Evolutionary conservation across 352 stramenopile species (phyloP).

Genomic region (Plasmopara halstedii): DNA sequence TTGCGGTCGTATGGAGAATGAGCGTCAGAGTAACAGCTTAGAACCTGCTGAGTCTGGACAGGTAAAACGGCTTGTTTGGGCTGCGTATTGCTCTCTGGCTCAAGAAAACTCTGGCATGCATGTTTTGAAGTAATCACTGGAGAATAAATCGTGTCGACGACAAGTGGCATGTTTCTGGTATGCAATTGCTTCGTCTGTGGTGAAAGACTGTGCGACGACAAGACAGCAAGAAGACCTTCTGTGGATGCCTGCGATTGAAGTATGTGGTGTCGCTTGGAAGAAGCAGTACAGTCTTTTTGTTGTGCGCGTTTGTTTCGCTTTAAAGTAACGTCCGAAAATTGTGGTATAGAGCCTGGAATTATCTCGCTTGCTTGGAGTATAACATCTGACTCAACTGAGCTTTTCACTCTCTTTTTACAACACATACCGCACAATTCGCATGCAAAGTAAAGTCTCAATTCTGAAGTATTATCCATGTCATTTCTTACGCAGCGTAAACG

Average conservation of each 20-base stretch:
- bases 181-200: neutral
- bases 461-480: no score
- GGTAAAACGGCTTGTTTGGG: neutral
- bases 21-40: neutral
- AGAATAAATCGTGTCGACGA: slow-evolving; percentile 24
- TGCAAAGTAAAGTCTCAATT: no score
- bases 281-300: slow-evolving; percentile 16
- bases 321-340: neutral
- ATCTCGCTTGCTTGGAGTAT: neutral
- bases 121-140: slow-evolving; percentile 16
- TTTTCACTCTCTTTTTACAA: no score
- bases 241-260: slow-evolving; percentile 3
- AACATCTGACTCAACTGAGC: no score
- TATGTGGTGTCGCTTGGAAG: slow-evolving; percentile 13
- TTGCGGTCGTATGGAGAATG: slow-evolving; percentile 31
- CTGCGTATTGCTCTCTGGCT: slow-evolving; percentile 17
- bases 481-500: no score
- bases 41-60: neutral
- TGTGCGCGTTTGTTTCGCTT: slow-evolving; percentile 6
- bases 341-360: slow-evolving; percentile 14
- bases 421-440: no score
- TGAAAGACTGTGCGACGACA: neutral
- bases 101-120: slow-evolving; percentile 10
- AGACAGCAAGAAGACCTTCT: neutral
- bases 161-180: slow-evolving; percentile 15